phyloP scores from a whole-genome alignment of 306 rosid genomes.

The Casuarina cunninghamiana region DNA sequence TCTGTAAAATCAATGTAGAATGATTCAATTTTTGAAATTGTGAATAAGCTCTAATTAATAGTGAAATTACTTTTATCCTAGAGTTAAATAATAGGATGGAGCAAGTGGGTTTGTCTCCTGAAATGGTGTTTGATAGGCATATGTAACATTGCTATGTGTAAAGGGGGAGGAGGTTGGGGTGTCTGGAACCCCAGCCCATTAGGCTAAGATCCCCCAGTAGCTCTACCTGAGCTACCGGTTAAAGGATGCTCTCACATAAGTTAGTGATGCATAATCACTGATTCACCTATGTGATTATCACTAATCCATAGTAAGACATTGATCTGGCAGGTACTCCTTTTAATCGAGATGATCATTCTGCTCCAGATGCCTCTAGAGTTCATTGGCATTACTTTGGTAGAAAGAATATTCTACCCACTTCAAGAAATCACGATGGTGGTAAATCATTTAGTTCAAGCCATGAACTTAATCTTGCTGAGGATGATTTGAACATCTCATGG shows the following conservation, averaged over 20 bases:
- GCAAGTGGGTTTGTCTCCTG: slow-evolving; percentile 7
- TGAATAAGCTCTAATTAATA: not conserved
- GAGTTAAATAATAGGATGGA: too few relatives aligned
- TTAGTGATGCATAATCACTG: too few relatives aligned
- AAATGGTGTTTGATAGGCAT: not conserved
- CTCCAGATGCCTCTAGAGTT: slow-evolving; percentile 28
- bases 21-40: not conserved
- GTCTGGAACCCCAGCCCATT: too few relatives aligned
- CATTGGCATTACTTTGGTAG: slow-evolving; percentile 25
- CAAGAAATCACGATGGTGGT: slow-evolving; percentile 27
- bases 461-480: slow-evolving; percentile 49
- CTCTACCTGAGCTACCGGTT: too few relatives aligned
- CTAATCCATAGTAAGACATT: slow-evolving; percentile 8
- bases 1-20: not conserved
- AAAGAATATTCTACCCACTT: slow-evolving; percentile 29
- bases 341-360: slow-evolving; percentile 23
- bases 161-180: not conserved
- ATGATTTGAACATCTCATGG: slow-evolving; percentile 80
- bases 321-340: slow-evolving; percentile 36
- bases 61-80: slow-evolving; percentile 3
- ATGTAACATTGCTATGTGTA: not conserved
- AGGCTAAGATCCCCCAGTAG: too few relatives aligned
- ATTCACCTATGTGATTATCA: not conserved
- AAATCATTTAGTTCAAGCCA: slow-evolving; percentile 43
- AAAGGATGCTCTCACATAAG: too few relatives aligned